Evolutionary conservation across 352 stramenopile genomes (phyloP), one percentile per base, ranked within the genome.

Genomic region (Pelagophyceae sp.): DNA sequence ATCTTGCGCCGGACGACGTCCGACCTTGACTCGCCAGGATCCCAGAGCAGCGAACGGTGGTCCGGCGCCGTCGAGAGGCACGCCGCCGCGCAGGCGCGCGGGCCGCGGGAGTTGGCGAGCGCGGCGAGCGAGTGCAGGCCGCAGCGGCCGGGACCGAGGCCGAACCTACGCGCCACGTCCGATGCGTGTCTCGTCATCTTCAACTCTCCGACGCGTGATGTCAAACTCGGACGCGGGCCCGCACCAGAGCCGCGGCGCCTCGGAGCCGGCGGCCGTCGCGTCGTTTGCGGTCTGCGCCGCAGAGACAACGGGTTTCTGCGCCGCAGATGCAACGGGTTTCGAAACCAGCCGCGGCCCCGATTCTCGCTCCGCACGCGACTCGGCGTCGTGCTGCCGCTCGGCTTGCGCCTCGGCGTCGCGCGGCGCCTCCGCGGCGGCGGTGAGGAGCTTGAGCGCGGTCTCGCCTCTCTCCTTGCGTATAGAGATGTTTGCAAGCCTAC

Each of bases 141-240:
- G 37, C 67, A 74, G 20, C 67, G 67, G 20, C 67, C 67, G 15
- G 67, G 1, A 2, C 67, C 67, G 67, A 74, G 67, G 23, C 67
- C 67, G 37, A 74, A 58, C 67, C 67, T n/a, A 74, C 20, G 58
- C 58, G 58, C 23, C 11, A 54, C 11, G 45, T 23, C 45, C 11
- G n/a, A n/a, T n/a, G n/a, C n/a, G n/a, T n/a, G n/a, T n/a, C n/a
- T n/a, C n/a, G n/a, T n/a, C n/a, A n/a, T n/a, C n/a, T n/a, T n/a
- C n/a, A n/a, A n/a, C n/a, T n/a, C n/a, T n/a, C n/a, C n/a, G n/a
- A n/a, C n/a, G n/a, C n/a, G n/a, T n/a, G n/a, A n/a, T n/a, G n/a
- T n/a, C n/a, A n/a, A n/a, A n/a, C n/a, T n/a, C n/a, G n/a, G n/a
- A n/a, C n/a, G n/a, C n/a, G n/a, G n/a, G n/a, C n/a, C n/a, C n/a